Evolutionary conservation across 2,329 filamentous ascomycete genomes (phyloP), one percentile per base, ranked within the genome.

Genomic region (Eutypella sp.): DNA sequence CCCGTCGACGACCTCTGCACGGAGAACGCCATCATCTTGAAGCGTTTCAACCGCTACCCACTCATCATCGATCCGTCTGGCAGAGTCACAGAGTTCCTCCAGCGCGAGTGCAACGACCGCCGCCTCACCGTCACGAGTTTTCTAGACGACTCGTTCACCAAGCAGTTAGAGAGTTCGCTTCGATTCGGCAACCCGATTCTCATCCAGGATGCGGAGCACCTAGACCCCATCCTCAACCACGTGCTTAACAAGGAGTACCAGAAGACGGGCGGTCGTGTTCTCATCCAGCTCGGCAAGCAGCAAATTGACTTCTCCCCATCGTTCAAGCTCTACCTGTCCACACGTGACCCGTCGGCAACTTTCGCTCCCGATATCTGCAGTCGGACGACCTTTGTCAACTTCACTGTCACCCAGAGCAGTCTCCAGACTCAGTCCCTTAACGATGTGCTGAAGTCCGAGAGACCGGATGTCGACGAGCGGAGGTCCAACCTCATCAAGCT

Each of bases 221-320:
- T 99, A 47, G 93, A 99, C 62, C 95, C 95, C 1, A 91, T 99
- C 48, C 83, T 99, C 58, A 99, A 97, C 62, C 93, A 99, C 59
- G 92, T 99, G 46, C 82, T 99, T 68, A 99, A 99, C 73, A 99
- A 99, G 67, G 93, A 99, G 64, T 99, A 99, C 67, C 95, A 99
- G 69, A 95, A 91, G 73, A 99, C 95, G 23, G 93, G 93, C 56
- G 93, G 93, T 19, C 92, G 93, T 78, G 92, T 97, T 39, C 82
- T 99, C 44, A 99, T 99, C 53, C 93, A 99, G 68, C 87, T 99
- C 34, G 93, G 93, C 60, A 96, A 93, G 69, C 95, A 99, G 68
- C 91, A 99, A 69, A 99, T 99, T 55, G 93, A 99, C 67, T 99
- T 99, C 70, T 99, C 93, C 42, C 92, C 93, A 2, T 83, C 91